These are phyloP conservation scores for Infundibulicybe gibba DNA, from an alignment of 768 basidiomycete genomes.

Conservation along the genomic window DNA sequence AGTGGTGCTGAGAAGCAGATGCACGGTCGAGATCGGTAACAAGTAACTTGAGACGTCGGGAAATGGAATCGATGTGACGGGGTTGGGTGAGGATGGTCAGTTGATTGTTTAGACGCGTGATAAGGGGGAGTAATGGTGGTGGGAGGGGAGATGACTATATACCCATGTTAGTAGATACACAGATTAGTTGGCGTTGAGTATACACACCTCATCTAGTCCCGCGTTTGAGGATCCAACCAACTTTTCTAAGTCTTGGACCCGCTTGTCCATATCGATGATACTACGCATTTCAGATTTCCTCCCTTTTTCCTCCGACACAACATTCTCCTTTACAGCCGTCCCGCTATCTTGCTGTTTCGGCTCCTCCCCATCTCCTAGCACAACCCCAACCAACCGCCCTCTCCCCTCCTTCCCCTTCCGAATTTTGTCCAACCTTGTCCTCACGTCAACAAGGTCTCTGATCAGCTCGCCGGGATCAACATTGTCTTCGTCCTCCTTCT, in stretches of 20 bases:
- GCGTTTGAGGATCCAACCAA: slow-evolving; percentile 79
- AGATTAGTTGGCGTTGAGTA: background rate
- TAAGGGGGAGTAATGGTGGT: slow-evolving; percentile 75
- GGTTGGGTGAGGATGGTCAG: slow-evolving; percentile 90
- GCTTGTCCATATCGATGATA: slow-evolving; percentile 74
- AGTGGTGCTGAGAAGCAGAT: slow-evolving; percentile 47
- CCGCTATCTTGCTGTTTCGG: slow-evolving; percentile 10
- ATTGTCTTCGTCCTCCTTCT: slow-evolving; percentile 56
- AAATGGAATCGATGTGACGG: slow-evolving; percentile 92
- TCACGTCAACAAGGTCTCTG: slow-evolving; percentile 72
- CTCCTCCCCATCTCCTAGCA: slow-evolving; percentile 35
- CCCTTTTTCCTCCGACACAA: slow-evolving; percentile 2
- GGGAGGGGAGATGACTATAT: slow-evolving; percentile 67
- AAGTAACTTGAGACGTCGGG: slow-evolving; percentile 87
- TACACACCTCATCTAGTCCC: slow-evolving; percentile 75
- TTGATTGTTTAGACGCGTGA: slow-evolving; percentile 81
- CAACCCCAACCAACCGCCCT: slow-evolving; percentile 56
- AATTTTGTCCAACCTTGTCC: slow-evolving; percentile 65
- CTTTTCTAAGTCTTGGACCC: slow-evolving; percentile 81
- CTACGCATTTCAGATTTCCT: slow-evolving; percentile 38
- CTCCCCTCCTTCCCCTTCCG: slow-evolving; percentile 63
- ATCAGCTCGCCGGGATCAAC: slow-evolving; percentile 76
- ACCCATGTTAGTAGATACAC: background rate
- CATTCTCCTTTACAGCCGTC: slow-evolving; percentile 2
- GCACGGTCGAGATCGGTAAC: slow-evolving; percentile 90